Evolutionary conservation across 106 monocot genomes (phyloP), one percentile per base, ranked within the genome.

Genomic region (Dendrobium catenatum): DNA sequence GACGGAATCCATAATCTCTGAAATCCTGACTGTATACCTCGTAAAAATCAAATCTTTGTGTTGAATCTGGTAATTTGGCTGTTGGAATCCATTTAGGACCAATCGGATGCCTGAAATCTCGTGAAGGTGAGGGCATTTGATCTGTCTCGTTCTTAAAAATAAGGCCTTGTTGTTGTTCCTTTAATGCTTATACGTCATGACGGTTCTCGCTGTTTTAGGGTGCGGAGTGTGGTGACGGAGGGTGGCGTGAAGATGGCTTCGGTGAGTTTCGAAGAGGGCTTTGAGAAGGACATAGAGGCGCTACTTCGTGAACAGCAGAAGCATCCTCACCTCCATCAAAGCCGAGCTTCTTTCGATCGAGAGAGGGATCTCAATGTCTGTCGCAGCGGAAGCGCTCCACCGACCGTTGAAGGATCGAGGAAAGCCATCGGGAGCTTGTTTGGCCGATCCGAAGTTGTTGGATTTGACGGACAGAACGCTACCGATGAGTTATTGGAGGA

Each of bases 371-470:
- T 94, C 29, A 84, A 86, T 81, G 80, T 90, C 40, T 84, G 80
- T 49, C 86, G 90, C 37, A 92, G 91, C 27, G 92, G 90, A 44
- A 95, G 92, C 64, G 94, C 92, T 8, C 94, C 94, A 1, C 94
- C 92, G 9, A 90, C 92, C 10, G 94, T 92, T 0, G 90, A 95
- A 70, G 94, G 90, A 19, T 85, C 94, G 9, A 78, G 85, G 31
- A 76, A 75, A 3, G 93, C 93, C 37, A 42, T 84, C 42, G 88
- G 84, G 0, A 67, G 77, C 76, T 72, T 95, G 47, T 77, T 92
- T 33, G 91, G 74, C 20, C 56, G 55, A 10, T 31, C 78, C 5
- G 78, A 42, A 33, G 33, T 56, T 37, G 27, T 29, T 17, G 42
- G 44, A 29, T 29, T 61, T 22, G 72, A 77, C 5, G 79, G 59